These are phyloP conservation scores for Mortierella sp. DNA, from an alignment of 371 early-diverging fungal species.

Conservation along the genomic window DNA sequence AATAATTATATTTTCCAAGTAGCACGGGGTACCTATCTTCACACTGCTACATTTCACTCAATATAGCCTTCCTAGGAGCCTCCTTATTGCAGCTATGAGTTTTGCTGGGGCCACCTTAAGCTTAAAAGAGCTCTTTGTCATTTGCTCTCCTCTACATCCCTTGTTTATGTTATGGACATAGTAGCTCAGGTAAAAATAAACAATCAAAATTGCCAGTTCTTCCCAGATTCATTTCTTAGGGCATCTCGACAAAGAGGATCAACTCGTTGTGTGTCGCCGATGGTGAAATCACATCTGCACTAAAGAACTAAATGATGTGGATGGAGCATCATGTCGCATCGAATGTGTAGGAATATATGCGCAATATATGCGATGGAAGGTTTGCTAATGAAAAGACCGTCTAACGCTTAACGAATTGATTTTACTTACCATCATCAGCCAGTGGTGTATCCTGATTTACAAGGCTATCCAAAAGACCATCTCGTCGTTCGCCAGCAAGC, in stretches of 20 bases:
- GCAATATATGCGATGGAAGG: neutral
- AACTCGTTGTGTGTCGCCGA: no score
- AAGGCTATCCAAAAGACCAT: constrained; percentile 1
- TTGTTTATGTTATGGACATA: no score
- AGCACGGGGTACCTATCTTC: neutral
- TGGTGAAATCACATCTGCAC: neutral
- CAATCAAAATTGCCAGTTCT: no score
- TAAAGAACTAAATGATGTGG: neutral
- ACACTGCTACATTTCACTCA: neutral
- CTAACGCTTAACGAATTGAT: neutral
- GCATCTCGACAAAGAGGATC: no score
- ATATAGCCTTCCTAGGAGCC: neutral
- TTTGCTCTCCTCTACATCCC: no score
- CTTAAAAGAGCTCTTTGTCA: no score
- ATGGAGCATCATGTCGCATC: neutral
- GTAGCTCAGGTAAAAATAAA: no score
- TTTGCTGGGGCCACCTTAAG: no score
- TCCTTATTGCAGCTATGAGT: neutral
- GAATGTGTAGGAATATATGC: constrained; percentile 1
- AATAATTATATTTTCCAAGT: neutral
- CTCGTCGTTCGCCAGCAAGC: constrained; percentile 35
- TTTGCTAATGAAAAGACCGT: neutral
- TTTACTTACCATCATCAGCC: neutral
- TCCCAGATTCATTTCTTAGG: no score
- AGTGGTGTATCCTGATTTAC: neutral